phyloP scores from a whole-genome alignment of 495 filamentous ascomycete genomes.

The Tuber borchii region DNA sequence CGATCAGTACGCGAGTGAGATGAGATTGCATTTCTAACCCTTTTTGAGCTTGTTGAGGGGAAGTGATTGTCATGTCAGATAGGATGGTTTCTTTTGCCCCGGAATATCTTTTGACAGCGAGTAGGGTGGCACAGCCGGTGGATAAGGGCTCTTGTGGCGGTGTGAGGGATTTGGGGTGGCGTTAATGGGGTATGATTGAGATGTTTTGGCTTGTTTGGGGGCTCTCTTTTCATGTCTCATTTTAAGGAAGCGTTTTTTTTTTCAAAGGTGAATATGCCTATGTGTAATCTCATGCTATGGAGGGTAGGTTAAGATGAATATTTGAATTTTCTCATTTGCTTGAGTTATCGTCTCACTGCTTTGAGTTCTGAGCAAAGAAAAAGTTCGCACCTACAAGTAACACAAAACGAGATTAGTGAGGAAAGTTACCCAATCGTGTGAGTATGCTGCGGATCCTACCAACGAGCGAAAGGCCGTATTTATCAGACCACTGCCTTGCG shows the following conservation, averaged over 20 bases:
- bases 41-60: background rate
- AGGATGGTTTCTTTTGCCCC: background rate
- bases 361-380: conserved; percentile 57
- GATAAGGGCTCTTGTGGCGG: background rate
- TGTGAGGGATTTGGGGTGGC: background rate
- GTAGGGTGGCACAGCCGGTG: background rate
- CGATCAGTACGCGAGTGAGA: conserved; percentile 20
- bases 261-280: background rate
- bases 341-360: conserved; percentile 46
- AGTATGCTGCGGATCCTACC: conserved; percentile 46
- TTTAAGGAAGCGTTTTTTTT: background rate
- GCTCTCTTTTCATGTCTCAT: background rate
- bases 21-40: conserved; percentile 31
- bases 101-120: background rate
- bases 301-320: background rate
- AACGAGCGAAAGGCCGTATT: conserved; percentile 56
- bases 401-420: background rate
- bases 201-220: background rate
- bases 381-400: conserved; percentile 54
- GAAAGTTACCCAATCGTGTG: background rate
- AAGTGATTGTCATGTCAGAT: background rate
- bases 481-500: conserved; percentile 56
- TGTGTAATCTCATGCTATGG: background rate
- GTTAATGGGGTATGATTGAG: background rate
- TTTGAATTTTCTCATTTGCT: background rate